Conservation (phyloP, 2,329 filamentous ascomycete genomes). For the Alternaria tenuissima region DNA sequence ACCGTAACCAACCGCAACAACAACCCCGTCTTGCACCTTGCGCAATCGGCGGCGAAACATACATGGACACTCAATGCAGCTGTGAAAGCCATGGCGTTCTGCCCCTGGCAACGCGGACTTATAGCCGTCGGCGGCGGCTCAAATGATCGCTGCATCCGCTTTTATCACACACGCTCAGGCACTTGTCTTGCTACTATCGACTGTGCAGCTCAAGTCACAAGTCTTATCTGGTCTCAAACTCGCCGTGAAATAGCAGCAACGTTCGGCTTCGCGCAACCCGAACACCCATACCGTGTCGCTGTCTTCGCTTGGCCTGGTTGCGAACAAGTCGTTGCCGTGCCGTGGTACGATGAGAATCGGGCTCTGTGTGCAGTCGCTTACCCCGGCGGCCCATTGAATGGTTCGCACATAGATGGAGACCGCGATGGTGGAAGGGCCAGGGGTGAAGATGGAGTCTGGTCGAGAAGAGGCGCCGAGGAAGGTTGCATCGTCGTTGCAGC, state of each 20-base stretch:
- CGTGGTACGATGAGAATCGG: conserved; percentile 80
- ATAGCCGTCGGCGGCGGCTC: conserved; percentile 92
- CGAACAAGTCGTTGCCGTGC: conserved; percentile 81
- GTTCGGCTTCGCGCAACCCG: conserved; percentile 90
- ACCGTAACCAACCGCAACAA: conserved; percentile 46
- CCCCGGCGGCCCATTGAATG: conserved; percentile 67
- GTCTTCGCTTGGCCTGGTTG: conserved; percentile 96
- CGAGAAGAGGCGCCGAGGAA: conserved; percentile 68
- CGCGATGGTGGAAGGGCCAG: conserved; percentile 36
- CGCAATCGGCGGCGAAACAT: conserved; percentile 69
- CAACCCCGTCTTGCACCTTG: conserved; percentile 56
- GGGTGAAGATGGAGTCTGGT: conserved; percentile 64
- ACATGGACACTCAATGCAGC: conserved; percentile 83
- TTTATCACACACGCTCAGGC: conserved; percentile 87
- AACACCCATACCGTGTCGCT: conserved; percentile 87
- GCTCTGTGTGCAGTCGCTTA: conserved; percentile 90
- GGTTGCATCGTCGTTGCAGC: conserved; percentile 91
- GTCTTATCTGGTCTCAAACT: conserved; percentile 87
- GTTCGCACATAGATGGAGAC: conserved; percentile 8
- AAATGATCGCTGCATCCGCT: conserved; percentile 95
- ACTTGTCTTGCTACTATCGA: conserved; percentile 88
- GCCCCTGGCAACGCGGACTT: conserved; percentile 88
- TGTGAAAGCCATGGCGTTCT: conserved; percentile 96
- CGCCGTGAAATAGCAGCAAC: conserved; percentile 89
- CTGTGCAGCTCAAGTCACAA: conserved; percentile 91